phyloP scores from a whole-genome alignment of 371 early-diverging fungal species.

The Gilbertella persicaria region DNA sequence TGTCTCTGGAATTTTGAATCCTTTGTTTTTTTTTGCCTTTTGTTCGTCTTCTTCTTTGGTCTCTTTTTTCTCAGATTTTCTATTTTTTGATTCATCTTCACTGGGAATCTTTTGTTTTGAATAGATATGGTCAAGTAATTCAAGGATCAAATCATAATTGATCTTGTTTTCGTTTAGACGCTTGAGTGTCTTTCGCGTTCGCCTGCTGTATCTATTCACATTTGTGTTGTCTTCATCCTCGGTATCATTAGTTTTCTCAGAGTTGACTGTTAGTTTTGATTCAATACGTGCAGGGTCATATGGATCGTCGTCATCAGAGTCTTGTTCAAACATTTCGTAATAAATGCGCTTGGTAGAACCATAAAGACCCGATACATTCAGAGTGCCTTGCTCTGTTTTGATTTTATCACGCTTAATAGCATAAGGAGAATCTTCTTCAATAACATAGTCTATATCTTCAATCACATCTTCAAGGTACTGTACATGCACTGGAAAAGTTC shows the following conservation, averaged over 20 bases:
- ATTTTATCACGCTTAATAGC: constrained; percentile 24
- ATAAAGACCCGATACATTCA: constrained; percentile 31
- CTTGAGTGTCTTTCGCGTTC: constrained; percentile 50
- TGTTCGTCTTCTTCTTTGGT: constrained; percentile 9
- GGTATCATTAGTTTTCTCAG: constrained; percentile 26
- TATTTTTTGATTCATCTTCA: too few species aligned
- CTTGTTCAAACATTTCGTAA: constrained; percentile 52
- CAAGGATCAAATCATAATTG: constrained; percentile 72
- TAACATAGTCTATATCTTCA: constrained; percentile 54
- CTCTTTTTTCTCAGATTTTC: constrained; percentile 12
- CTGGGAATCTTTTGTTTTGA: not conserved
- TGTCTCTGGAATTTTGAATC: constrained; percentile 44
- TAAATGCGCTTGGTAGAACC: constrained; percentile 45
- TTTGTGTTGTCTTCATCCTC: constrained; percentile 29
- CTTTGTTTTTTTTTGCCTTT: constrained; percentile 7
- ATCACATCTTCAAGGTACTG: constrained; percentile 78
- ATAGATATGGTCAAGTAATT: constrained; percentile 64
- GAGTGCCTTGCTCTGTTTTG: constrained; percentile 20
- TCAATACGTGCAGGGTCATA: constrained; percentile 32
- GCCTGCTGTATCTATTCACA: constrained; percentile 32
- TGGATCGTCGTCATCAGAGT: constrained; percentile 44
- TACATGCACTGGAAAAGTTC: constrained; percentile 78
- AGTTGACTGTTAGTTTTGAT: constrained; percentile 16
- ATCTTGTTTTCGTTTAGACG: constrained; percentile 67
- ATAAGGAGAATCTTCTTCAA: constrained; percentile 64